A percentile compares a stretch with the other conserved stretches of the same genome.
phyloP scores from a whole-genome alignment of 768 basidiomycete genomes.

The Steccherinum ochraceum region DNA sequence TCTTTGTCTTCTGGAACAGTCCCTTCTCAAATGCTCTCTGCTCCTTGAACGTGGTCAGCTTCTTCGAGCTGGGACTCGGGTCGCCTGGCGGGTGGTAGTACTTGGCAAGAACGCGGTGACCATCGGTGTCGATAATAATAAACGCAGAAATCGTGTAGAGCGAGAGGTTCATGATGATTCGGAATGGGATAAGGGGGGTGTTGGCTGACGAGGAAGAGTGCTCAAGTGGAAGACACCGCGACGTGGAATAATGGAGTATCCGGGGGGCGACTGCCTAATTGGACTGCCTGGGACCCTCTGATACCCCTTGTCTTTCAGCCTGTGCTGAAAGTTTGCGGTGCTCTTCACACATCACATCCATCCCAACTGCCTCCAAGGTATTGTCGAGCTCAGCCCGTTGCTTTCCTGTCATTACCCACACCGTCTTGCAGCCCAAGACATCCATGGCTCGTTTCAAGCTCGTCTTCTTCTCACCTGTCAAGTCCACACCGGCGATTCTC shows the following conservation, averaged over 20 bases:
- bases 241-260: not conserved
- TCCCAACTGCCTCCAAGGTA: no score
- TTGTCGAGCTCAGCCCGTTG: no score
- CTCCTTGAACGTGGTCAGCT: slow-evolving; percentile 73
- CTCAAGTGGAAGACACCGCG: no score
- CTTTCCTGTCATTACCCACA: no score
- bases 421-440: no score
- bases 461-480: slow-evolving; percentile 44
- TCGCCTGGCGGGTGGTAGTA: slow-evolving; percentile 80
- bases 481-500: slow-evolving; percentile 35
- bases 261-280: not conserved
- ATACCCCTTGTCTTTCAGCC: no score
- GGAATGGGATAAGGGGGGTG: no score
- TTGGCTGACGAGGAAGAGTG: no score
- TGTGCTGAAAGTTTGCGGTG: no score
- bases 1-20: slow-evolving; percentile 92
- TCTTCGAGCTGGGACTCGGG: slow-evolving; percentile 53
- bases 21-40: slow-evolving; percentile 95
- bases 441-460: slow-evolving; percentile 37
- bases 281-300: not conserved
- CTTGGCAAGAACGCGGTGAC: slow-evolving; percentile 91
- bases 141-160: slow-evolving; percentile 86
- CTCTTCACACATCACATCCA: no score
- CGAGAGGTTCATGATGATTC: slow-evolving; percentile 60
- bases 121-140: slow-evolving; percentile 91